Base-by-base conservation (phyloP, 2,329 filamentous ascomycete species). In the Alternaria sp. region DNA sequence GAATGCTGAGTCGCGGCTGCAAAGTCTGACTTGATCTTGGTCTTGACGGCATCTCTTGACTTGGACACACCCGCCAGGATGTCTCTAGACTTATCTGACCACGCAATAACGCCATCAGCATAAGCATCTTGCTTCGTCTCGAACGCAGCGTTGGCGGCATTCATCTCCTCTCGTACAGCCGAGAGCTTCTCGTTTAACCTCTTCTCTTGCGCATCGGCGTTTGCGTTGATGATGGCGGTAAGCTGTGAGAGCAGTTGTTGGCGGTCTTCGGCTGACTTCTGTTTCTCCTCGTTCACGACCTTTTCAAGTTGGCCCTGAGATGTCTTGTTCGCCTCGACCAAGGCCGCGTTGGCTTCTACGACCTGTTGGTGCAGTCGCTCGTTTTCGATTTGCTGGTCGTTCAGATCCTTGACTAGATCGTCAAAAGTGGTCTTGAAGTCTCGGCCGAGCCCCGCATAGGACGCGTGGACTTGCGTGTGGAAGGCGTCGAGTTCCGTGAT, bases 381-480 rank as follows among this genome's bases (percentile, higher is more conserved):
- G 1, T 92, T 91, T 77, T 97, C 93, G 9, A 85, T 84, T 72
- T 91, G 92, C 76, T 98, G 95, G 10, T 88, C 85, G 41, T 88
- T 87, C 59, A 97, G 86, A 70, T 94, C 90, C 66, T 87, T 88
- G 54, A 92, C 85, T 54, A 97, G 85, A 12, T 92, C 90, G 68
- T 97, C 93, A 70, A 98, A 97, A 23, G 95, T 87, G 6, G 84
- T 83, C 77, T 95, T 96, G 83, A 97, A 94, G 70, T 98, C 94
- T 63, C 90, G 90, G 9, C 94, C 94, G 2, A 98, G 86, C 2
- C 88, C 87, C 69, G 90, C 91, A 78, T 97, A 97, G 0, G 95
- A 97, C 12, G 88, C 83, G 73, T 97, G 93, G 28, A 98, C 87
- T 78, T 89, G 89, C 54, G 85, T 87, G 78, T 97, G 93, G 74